Conservation (phyloP, 2,329 filamentous ascomycete species). For the Pseudogymnoascus pannorum region DNA sequence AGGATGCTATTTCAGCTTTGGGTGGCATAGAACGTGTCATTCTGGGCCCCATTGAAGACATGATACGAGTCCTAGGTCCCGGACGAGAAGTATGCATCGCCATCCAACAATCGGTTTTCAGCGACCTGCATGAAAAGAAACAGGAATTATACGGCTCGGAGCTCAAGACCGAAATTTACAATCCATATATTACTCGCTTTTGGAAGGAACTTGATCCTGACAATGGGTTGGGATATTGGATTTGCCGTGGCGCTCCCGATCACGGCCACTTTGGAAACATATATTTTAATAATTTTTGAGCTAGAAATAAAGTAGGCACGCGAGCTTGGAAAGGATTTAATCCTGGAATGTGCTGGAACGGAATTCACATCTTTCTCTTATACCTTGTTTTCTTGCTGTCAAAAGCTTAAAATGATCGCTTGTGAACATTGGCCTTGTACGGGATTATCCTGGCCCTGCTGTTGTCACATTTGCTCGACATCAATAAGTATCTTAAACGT, state of each 20-base stretch:
- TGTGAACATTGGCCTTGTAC: neutral
- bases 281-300: neutral
- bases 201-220: neutral
- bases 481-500: neutral
- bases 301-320: neutral
- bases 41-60: neutral
- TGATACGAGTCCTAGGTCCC: neutral
- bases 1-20: no score
- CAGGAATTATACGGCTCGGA: neutral
- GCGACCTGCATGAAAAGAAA: neutral
- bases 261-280: neutral
- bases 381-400: neutral
- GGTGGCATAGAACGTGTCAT: neutral
- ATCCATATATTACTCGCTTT: neutral
- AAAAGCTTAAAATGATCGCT: neutral
- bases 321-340: no score
- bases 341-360: no score
- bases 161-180: neutral
- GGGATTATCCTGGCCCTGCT: neutral
- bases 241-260: neutral
- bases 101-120: neutral
- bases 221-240: neutral
- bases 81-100: neutral
- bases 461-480: neutral
- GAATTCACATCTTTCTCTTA: no score